Evolutionary conservation across 192 early-diverging fungal species (phyloP), one percentile per base, ranked within the genome.

Genomic region (Coemansia sp.): DNA sequence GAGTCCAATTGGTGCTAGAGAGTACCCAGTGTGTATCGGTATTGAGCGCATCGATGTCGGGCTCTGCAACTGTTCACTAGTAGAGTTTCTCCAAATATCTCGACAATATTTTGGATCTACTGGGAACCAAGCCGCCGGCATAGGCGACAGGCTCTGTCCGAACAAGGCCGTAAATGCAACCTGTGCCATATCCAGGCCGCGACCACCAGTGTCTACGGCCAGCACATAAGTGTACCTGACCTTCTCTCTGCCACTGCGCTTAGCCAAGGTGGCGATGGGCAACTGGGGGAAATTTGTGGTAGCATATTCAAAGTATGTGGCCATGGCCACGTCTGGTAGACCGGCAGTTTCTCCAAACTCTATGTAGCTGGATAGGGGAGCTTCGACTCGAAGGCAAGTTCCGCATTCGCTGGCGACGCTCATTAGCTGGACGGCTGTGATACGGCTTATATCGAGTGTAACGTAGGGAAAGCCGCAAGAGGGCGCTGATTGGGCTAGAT

Each of bases 181-280:
- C 46, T 73, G 72, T 2, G 84, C 80, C 67, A 86, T 72, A 60
- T 86, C 85, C 48, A 86, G 68, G 2, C 85, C 85, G 14, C 64
- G 62, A 10, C 85, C 85, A 11, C 85, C 85, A n/a, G 78, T 77
- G 42, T 86, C 85, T 8, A 86, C 84, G 15, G 84, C 85, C 44
- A 86, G 61, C 5, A 86, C 85, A 73, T 86, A 75, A 5, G 80
- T 46, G 32, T 58, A 84, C 51, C 76, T 71, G 38, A 70, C 63
- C 2, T 73, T 36, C 5, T 80, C 69, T 25, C 17, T 25, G 7
- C 15, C 34, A 19, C 25, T 50, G 50, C 62, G 69, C 15, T 38
- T 59, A 23, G 60, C 62, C 38, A 68, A 19, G 7, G 64, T 41
- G 32, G 76, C 70, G 10, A 72, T 73, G 19, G 76, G 76, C 59